Evolutionary conservation across 805 yeast genomes (phyloP).

Genomic region (Myxozyma udenii): DNA sequence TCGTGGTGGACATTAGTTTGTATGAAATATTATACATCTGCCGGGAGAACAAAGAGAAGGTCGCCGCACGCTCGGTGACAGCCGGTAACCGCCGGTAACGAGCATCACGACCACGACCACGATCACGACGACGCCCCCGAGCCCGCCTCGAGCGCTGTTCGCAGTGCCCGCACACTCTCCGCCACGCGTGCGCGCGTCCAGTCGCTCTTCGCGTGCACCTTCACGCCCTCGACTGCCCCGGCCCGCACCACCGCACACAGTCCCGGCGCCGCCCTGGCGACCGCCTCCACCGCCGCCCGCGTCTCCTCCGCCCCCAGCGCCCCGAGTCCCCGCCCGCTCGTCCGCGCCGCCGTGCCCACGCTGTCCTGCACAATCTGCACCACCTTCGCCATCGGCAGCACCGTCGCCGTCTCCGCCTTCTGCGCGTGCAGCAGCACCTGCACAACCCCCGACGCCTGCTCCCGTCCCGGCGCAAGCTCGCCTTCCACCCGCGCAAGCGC

Average conservation of each 20-base stretch:
- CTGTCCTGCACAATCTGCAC: slow-evolving; percentile 8
- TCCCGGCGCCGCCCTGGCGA: neutral
- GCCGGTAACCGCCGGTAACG: neutral
- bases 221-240: too few species aligned
- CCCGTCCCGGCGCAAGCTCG: neutral
- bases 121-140: neutral
- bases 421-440: slow-evolving; percentile 4
- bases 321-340: neutral
- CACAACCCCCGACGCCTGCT: neutral
- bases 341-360: neutral
- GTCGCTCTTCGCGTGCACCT: too few species aligned
- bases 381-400: slow-evolving; percentile 3
- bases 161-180: neutral
- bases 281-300: neutral
- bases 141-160: neutral
- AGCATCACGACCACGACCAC: neutral
- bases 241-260: too few species aligned
- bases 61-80: neutral
- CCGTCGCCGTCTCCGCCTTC: neutral
- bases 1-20: slow-evolving; percentile 34
- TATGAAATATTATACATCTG: neutral
- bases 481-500: too few species aligned
- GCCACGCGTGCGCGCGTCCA: too few species aligned
- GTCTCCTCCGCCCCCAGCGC: slow-evolving; percentile 5
- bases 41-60: too few species aligned